Evolutionary conservation across 306 rosid species (phyloP).

Genomic region (Sphenostylis stenocarpa): DNA sequence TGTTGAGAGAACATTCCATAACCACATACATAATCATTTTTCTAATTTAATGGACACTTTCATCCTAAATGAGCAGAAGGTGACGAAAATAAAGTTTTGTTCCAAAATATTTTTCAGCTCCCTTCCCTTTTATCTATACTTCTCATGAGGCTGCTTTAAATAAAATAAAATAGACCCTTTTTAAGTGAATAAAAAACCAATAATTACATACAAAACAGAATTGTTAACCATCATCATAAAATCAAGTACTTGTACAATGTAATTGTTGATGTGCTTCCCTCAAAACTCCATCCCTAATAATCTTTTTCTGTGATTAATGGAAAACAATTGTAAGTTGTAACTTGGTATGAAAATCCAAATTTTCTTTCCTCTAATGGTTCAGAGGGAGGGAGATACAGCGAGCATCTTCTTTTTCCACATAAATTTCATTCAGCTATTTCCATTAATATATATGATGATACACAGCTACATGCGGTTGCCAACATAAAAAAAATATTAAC

Average conservation of each 20-base stretch:
- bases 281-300: neutral
- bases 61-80: no score
- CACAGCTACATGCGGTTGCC: slow-evolving; percentile 1
- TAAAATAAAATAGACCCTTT: no score
- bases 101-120: neutral
- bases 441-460: slow-evolving; percentile 18
- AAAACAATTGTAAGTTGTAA: neutral
- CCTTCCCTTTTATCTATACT: neutral
- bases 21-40: no score
- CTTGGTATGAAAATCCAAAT: neutral
- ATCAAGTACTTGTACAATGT: neutral
- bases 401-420: neutral
- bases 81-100: no score
- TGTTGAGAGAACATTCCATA: no score
- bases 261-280: neutral
- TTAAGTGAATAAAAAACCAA: no score
- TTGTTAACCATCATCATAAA: neutral
- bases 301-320: neutral
- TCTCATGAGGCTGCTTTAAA: no score
- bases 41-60: no score
- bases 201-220: no score
- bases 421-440: neutral
- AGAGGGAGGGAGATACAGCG: neutral
- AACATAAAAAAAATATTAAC: neutral
- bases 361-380: neutral